Percentiles rank a stretch among this genome's conserved stretches.
Conservation (phyloP, 176 grass and related monocot genomes). For the Secale cereale region DNA sequence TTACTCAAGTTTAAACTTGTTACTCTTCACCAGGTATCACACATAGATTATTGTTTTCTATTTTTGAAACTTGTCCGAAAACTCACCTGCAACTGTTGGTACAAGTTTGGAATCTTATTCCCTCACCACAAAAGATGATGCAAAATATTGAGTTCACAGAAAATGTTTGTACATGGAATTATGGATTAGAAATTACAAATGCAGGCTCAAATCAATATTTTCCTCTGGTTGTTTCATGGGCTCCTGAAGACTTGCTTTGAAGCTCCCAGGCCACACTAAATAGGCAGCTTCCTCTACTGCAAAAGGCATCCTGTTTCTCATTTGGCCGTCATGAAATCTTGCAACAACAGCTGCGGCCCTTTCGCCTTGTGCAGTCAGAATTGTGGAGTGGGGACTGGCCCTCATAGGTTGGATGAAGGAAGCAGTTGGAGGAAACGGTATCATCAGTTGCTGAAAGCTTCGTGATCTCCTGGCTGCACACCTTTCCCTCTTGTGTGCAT, state of each 20-base stretch:
- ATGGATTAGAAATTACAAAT: constrained; percentile 42
- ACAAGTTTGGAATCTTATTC: neutral
- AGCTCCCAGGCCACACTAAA: constrained; percentile 69
- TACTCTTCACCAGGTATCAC: neutral
- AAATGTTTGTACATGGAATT: constrained; percentile 20
- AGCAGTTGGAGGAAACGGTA: constrained; percentile 27
- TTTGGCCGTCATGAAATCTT: constrained; percentile 43
- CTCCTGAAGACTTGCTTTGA: constrained; percentile 46
- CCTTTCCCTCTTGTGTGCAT: constrained; percentile 91
- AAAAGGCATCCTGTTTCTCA: constrained; percentile 44
- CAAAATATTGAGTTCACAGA: constrained; percentile 8
- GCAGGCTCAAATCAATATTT: constrained; percentile 68
- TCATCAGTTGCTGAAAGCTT: constrained; percentile 40
- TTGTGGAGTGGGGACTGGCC: constrained; percentile 53
- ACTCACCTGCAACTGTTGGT: neutral
- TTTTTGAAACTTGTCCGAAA: neutral
- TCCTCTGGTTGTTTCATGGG: constrained; percentile 25
- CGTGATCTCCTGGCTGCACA: constrained; percentile 57
- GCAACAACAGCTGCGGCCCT: constrained; percentile 21
- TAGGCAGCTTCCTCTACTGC: constrained; percentile 35
- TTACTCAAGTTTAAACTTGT: neutral
- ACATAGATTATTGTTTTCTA: neutral
- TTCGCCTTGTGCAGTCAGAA: constrained; percentile 45
- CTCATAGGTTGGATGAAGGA: constrained; percentile 61
- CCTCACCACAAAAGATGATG: neutral